Evolutionary conservation across 1,139 yeast species (phyloP).

Genomic region (Candida glucosophila): DNA sequence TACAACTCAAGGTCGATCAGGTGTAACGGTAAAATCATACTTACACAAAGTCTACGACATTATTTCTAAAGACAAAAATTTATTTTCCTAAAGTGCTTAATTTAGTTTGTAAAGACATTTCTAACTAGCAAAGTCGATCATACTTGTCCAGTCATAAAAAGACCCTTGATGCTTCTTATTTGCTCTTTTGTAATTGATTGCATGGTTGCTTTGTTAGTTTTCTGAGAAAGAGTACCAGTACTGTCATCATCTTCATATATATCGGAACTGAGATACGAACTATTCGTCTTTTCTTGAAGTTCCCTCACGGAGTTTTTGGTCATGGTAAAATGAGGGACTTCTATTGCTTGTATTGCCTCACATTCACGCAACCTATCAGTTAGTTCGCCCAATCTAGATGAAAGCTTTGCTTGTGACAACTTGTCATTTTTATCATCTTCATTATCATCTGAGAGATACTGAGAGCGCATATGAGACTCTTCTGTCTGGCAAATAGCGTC

Average conservation of each 20-base stretch:
- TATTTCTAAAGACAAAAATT: too few relatives aligned
- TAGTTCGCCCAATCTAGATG: constrained; percentile 17
- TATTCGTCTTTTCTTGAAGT: constrained; percentile 30
- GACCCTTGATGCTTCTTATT: constrained; percentile 36
- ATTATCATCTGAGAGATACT: constrained; percentile 4
- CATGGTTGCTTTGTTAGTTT: constrained; percentile 4
- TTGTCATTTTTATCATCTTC: constrained; percentile 15
- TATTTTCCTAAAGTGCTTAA: too few relatives aligned
- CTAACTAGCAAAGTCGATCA: too few relatives aligned
- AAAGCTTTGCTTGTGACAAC: constrained; percentile 17
- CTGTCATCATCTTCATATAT: background rate
- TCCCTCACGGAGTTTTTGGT: constrained; percentile 24
- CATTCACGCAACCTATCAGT: constrained; percentile 16
- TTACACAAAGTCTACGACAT: background rate
- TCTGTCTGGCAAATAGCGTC: constrained; percentile 35
- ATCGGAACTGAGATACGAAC: constrained; percentile 22
- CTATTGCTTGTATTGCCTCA: constrained; percentile 20
- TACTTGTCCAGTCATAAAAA: constrained; percentile 36
- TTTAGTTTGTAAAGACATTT: too few relatives aligned
- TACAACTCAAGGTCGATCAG: too few relatives aligned
- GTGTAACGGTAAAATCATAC: too few relatives aligned
- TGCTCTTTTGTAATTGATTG: constrained; percentile 19
- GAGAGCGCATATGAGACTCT: constrained; percentile 12
- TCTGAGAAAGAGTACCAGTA: constrained; percentile 2
- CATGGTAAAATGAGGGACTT: constrained; percentile 26